Percentiles rank a stretch among this genome's conserved stretches.
Conservation (phyloP, 2,329 filamentous ascomycete species). For the Fusarium sublunatum region DNA sequence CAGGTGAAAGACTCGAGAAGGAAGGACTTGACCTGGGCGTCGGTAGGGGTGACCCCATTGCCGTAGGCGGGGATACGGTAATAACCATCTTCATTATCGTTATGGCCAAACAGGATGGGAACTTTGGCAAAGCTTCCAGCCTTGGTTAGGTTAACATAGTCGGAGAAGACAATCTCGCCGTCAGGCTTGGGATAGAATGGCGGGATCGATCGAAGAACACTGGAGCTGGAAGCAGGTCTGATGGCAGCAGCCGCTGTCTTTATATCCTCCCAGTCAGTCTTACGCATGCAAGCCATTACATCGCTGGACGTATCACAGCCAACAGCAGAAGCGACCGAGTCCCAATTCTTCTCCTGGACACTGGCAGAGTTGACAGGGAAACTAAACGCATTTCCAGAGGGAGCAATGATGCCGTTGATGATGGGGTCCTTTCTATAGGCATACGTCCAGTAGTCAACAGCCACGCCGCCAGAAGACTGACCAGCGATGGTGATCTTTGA, state of each 20-base stretch:
- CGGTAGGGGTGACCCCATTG: constrained; percentile 53
- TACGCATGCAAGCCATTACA: constrained; percentile 53
- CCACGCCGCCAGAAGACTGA: constrained; percentile 51
- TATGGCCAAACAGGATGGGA: constrained; percentile 57
- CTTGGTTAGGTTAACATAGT: constrained; percentile 52
- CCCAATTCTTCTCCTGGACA: constrained; percentile 55
- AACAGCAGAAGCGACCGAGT: constrained; percentile 53
- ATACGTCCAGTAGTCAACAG: constrained; percentile 61
- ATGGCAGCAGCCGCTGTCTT: constrained; percentile 52
- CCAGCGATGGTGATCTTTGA: constrained; percentile 50
- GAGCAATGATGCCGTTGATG: constrained; percentile 57
- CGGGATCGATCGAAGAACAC: constrained; percentile 52
- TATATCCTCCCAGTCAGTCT: constrained; percentile 51
- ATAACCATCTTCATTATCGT: constrained; percentile 60
- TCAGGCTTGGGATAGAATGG: constrained; percentile 58
- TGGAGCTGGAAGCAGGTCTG: constrained; percentile 48
- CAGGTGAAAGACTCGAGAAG: constrained; percentile 60
- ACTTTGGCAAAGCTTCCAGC: constrained; percentile 53
- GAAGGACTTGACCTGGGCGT: constrained; percentile 53
- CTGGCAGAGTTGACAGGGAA: constrained; percentile 55
- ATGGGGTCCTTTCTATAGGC: constrained; percentile 63
- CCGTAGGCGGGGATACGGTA: constrained; percentile 58
- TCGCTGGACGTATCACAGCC: constrained; percentile 51
- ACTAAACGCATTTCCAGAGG: constrained; percentile 59
- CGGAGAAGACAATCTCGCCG: constrained; percentile 53